A percentile compares a stretch with the other conserved stretches of the same genome.
These are phyloP conservation scores for Backusella luteola DNA, from an alignment of 192 early-diverging fungal genomes.

Conservation along the genomic window DNA sequence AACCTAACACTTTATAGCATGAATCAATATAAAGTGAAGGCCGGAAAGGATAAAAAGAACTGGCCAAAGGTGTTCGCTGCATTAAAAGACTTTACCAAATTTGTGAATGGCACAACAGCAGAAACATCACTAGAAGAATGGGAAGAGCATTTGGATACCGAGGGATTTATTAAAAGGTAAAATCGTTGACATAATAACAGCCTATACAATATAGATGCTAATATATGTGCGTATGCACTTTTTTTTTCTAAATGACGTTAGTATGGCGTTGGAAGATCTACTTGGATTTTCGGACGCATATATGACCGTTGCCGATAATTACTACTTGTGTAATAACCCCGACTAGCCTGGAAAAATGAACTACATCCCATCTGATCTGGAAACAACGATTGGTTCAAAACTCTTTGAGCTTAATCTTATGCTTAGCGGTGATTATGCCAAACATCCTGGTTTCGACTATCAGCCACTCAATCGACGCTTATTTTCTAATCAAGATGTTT, in stretches of 20 bases:
- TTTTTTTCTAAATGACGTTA: neutral
- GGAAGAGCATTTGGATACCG: constrained; percentile 20
- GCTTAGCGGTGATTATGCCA: neutral
- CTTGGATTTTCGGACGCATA: constrained; percentile 10
- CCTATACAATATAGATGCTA: too few relatives aligned
- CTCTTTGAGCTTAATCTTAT: neutral
- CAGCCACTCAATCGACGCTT: neutral
- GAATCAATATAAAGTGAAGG: constrained; percentile 1
- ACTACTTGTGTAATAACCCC: neutral
- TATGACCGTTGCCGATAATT: neutral
- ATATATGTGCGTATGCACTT: too few relatives aligned
- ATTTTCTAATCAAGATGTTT: neutral
- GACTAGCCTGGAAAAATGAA: neutral
- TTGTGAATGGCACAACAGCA: constrained; percentile 10
- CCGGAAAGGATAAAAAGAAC: neutral
- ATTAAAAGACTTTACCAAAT: constrained; percentile 22
- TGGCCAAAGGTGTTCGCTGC: neutral
- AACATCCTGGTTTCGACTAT: constrained; percentile 2
- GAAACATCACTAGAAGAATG: neutral
- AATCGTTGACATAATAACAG: too few relatives aligned
- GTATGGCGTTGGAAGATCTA: neutral
- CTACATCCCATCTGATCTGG: constrained; percentile 7
- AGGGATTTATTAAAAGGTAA: constrained; percentile 11
- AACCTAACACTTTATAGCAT: neutral
- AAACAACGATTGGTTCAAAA: neutral